These are phyloP conservation scores for Elsinoe australis DNA, from an alignment of 2,329 filamentous ascomycete genomes.

Conservation along the genomic window DNA sequence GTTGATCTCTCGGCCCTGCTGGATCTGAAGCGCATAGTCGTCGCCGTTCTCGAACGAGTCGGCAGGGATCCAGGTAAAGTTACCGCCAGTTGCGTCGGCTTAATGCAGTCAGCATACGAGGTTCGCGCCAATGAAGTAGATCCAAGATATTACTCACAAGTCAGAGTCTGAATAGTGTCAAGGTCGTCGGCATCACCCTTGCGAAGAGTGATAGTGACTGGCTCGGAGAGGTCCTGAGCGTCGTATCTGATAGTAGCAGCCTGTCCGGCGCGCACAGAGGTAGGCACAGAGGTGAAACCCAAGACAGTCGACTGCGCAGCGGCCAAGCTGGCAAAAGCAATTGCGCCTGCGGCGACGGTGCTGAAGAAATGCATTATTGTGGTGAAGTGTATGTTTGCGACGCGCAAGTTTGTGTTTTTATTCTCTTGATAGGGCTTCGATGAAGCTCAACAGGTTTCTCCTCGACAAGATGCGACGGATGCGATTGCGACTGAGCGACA, in stretches of 20 bases:
- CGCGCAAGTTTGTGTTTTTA: no score
- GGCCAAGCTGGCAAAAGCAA: slow-evolving; percentile 37
- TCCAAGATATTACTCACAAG: slow-evolving; percentile 33
- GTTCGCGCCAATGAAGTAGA: not conserved
- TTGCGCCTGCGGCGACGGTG: slow-evolving; percentile 39
- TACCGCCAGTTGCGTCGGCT: slow-evolving; percentile 40
- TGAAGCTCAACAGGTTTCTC: slow-evolving; percentile 9
- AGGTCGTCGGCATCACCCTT: slow-evolving; percentile 47
- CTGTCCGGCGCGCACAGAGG: slow-evolving; percentile 42
- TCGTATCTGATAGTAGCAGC: slow-evolving; percentile 33
- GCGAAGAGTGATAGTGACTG: slow-evolving; percentile 50
- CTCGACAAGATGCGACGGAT: not conserved
- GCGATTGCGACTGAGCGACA: not conserved
- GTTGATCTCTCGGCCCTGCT: slow-evolving; percentile 46
- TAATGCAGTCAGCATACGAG: not conserved
- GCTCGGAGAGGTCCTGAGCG: slow-evolving; percentile 30
- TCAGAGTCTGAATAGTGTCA: slow-evolving; percentile 42
- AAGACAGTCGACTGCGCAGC: slow-evolving; percentile 41
- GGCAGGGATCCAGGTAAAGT: slow-evolving; percentile 46
- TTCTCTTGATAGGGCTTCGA: not conserved
- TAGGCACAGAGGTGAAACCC: slow-evolving; percentile 47
- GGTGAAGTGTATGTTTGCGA: not conserved
- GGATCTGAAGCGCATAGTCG: slow-evolving; percentile 54
- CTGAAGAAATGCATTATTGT: slow-evolving; percentile 35
- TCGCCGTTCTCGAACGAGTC: slow-evolving; percentile 36